Percentiles rank a stretch among this genome's conserved stretches.
These are phyloP conservation scores for Paragyromitra xinjiangensis DNA, from an alignment of 495 filamentous ascomycete species.

Conservation along the genomic window DNA sequence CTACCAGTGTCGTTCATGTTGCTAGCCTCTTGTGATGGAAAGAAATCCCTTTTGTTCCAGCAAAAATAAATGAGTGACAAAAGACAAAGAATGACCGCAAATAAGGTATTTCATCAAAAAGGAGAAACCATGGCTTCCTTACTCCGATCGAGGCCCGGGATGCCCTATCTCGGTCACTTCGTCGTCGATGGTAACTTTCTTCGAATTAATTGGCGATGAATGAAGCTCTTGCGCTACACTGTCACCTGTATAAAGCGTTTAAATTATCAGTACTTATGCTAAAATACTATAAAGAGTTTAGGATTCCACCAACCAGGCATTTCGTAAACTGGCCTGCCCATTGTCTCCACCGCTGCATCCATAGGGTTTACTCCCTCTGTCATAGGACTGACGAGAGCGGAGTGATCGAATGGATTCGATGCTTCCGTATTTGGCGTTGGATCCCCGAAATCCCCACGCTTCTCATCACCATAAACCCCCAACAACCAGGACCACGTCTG, in stretches of 20 bases:
- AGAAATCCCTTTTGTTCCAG: conserved; percentile 22
- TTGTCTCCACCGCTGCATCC: conserved; percentile 31
- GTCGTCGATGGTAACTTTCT: conserved; percentile 37
- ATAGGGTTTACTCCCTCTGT: conserved; percentile 18
- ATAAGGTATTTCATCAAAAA: conserved; percentile 20
- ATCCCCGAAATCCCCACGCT: conserved; percentile 29
- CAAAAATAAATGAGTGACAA: conserved; percentile 19
- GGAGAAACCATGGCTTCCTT: conserved; percentile 39
- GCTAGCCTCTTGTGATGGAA: conserved; percentile 21
- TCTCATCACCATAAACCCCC: conserved; percentile 54
- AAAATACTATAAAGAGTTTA: neutral
- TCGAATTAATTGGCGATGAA: conserved; percentile 24
- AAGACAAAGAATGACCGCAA: conserved; percentile 3
- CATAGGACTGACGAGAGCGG: conserved; percentile 27
- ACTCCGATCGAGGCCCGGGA: conserved; percentile 30
- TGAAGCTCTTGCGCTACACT: conserved; percentile 40
- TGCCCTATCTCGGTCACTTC: conserved; percentile 31
- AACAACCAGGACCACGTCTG: conserved; percentile 56
- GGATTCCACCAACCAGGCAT: conserved; percentile 40
- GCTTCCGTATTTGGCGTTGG: conserved; percentile 24
- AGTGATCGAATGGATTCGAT: conserved; percentile 35
- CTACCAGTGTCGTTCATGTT: conserved; percentile 12
- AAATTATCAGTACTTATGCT: conserved; percentile 1
- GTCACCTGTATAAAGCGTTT: conserved; percentile 10
- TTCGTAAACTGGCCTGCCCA: conserved; percentile 38